phyloP scores from a whole-genome alignment of 2,329 filamentous ascomycete genomes.

The Neobulgaria alba region DNA sequence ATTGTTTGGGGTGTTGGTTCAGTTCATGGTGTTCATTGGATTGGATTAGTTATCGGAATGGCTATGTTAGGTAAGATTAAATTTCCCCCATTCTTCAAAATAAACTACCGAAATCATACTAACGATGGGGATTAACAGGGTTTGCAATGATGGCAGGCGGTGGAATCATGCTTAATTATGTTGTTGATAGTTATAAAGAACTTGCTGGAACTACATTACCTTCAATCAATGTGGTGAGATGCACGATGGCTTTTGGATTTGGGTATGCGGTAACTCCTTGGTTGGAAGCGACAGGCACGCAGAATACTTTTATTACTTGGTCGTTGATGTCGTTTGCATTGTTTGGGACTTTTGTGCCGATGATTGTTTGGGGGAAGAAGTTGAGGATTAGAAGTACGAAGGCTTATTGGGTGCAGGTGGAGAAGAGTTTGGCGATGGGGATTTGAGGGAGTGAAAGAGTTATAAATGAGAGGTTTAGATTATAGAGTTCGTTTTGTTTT shows the following conservation, averaged over 20 bases:
- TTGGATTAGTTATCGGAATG: slow-evolving; percentile 38
- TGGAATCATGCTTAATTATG: slow-evolving; percentile 35
- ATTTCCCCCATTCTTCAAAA: no score
- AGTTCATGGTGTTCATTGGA: slow-evolving; percentile 33
- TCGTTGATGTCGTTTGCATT: slow-evolving; percentile 29
- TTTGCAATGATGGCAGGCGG: slow-evolving; percentile 28
- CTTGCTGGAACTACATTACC: slow-evolving; percentile 38
- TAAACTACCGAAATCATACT: no score
- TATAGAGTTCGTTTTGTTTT: no score
- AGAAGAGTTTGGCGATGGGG: neutral
- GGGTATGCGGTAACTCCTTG: slow-evolving; percentile 31
- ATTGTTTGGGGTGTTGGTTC: slow-evolving; percentile 42
- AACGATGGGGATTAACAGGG: no score
- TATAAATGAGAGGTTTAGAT: no score
- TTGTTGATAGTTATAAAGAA: slow-evolving; percentile 38
- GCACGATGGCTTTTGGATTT: slow-evolving; percentile 40
- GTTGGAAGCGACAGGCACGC: slow-evolving; percentile 31
- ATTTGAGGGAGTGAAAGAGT: no score
- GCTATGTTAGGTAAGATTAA: slow-evolving; percentile 35
- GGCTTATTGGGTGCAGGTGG: neutral
- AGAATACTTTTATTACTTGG: slow-evolving; percentile 34
- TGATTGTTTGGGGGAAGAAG: slow-evolving; percentile 27
- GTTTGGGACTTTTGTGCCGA: slow-evolving; percentile 23
- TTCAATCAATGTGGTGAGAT: slow-evolving; percentile 37
- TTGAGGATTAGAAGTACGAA: neutral